Conservation (phyloP, 371 early-diverging fungal species). For the Polyrhizophydium stewartii region DNA sequence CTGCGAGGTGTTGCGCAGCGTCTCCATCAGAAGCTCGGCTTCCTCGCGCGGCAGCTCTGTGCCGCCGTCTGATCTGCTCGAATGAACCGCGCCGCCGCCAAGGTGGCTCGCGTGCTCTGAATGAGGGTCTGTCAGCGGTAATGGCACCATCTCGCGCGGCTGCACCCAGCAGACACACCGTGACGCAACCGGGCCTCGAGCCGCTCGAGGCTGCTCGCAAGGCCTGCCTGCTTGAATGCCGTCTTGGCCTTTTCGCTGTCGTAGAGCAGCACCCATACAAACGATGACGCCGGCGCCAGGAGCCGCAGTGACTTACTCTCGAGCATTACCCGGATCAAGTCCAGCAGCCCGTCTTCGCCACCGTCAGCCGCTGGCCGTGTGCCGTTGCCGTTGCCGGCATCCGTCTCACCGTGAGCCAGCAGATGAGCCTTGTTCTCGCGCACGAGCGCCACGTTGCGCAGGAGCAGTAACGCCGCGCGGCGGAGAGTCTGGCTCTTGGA, state of each 20-base stretch:
- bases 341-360: background rate
- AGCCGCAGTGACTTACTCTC: conserved; percentile 1
- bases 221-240: conserved; percentile 5
- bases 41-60: too few species aligned
- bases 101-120: too few species aligned
- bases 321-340: background rate
- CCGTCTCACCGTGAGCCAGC: conserved; percentile 16
- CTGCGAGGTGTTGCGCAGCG: too few species aligned
- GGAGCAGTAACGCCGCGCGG: conserved; percentile 9
- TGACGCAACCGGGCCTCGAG: conserved; percentile 1
- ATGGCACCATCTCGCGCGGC: too few species aligned
- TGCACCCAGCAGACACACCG: too few species aligned
- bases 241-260: conserved; percentile 26
- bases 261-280: conserved; percentile 14
- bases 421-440: conserved; percentile 28
- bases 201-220: background rate
- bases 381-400: too few species aligned
- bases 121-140: too few species aligned
- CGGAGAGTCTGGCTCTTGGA: background rate
- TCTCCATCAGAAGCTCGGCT: too few species aligned
- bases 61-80: too few species aligned
- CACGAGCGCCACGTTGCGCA: conserved; percentile 19
- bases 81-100: too few species aligned
- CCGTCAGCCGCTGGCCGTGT: background rate
- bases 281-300: conserved; percentile 6